Evolutionary conservation across 2,329 filamentous ascomycete species (phyloP).

Genomic region (Plenodomus biglobosus): DNA sequence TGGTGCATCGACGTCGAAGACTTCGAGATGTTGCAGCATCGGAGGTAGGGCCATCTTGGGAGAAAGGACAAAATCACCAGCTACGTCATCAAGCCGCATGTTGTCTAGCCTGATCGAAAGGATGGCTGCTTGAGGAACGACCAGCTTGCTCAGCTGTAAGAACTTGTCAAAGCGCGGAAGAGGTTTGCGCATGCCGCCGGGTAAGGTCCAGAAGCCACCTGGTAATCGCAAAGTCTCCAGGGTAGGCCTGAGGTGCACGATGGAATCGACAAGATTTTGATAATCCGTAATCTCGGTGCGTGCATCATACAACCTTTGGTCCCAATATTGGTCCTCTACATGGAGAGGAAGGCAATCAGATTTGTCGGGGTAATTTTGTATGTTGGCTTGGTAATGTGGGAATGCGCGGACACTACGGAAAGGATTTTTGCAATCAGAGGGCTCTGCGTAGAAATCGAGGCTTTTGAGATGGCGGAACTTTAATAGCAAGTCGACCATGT

Average conservation of each 20-base stretch:
- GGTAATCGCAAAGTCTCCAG: conserved; percentile 12
- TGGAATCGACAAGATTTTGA: conserved; percentile 10
- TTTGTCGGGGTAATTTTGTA: conserved; percentile 12
- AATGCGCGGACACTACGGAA: conserved; percentile 14
- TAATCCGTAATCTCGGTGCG: conserved; percentile 19
- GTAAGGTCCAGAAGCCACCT: conserved; percentile 20
- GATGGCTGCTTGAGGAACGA: conserved; percentile 14
- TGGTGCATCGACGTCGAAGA: conserved; percentile 11
- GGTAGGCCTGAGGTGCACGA: conserved; percentile 7
- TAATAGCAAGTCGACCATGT: conserved; percentile 6
- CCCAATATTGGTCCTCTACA: conserved; percentile 1
- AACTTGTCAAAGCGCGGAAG: conserved; percentile 15
- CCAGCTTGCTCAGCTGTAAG: conserved; percentile 2
- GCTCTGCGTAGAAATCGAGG: conserved; percentile 15
- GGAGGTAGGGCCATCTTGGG: conserved; percentile 5
- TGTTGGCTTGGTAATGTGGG: conserved; percentile 17
- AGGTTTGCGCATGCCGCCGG: conserved; percentile 14
- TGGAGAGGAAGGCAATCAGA: not conserved
- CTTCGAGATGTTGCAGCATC: conserved; percentile 8
- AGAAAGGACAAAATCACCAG: conserved; percentile 14
- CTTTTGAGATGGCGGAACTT: conserved; percentile 5
- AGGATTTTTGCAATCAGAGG: conserved; percentile 13
- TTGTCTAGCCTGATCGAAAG: conserved; percentile 17
- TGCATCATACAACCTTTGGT: conserved; percentile 15
- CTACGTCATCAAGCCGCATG: conserved; percentile 10